Evolutionary conservation across 78 protist genomes (phyloP).

Genomic region (Trichosphaerium sp.): DNA sequence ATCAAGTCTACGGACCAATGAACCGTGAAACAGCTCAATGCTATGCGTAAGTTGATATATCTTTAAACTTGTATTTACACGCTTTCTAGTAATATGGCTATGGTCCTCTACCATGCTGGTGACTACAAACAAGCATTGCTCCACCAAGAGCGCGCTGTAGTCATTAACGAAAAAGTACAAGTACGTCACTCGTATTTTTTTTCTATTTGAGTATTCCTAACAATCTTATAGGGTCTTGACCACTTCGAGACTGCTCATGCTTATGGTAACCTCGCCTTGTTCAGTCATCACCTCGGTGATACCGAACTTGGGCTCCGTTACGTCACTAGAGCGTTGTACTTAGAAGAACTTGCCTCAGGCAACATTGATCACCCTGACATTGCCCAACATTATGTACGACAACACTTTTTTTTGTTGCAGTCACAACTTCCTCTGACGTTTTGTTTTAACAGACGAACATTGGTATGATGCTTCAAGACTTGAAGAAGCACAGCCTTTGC

Average conservation of each 20-base stretch:
- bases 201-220: too few species aligned
- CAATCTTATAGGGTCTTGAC: conserved; percentile 47
- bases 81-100: conserved; percentile 41
- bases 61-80: too few species aligned
- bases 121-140: conserved; percentile 26
- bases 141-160: conserved; percentile 38
- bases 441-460: neutral
- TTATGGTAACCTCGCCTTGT: conserved; percentile 29
- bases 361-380: conserved; percentile 32
- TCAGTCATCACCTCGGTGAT: conserved; percentile 28
- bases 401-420: neutral
- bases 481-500: too few species aligned
- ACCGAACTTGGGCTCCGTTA: conserved; percentile 18
- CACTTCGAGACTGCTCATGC: conserved; percentile 49
- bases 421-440: too few species aligned
- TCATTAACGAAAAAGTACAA: conserved; percentile 25
- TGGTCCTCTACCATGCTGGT: conserved; percentile 30
- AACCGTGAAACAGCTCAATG: conserved; percentile 20
- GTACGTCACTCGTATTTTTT: too few species aligned
- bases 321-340: conserved; percentile 23
- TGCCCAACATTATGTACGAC: conserved; percentile 12
- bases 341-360: conserved; percentile 20
- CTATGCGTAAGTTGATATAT: too few species aligned
- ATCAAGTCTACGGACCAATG: conserved; percentile 42
- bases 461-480: conserved; percentile 19